Evolutionary conservation across 345 rosid genomes (phyloP), one percentile per base, ranked within the genome.

Genomic region (Pugionium dolabratum): DNA sequence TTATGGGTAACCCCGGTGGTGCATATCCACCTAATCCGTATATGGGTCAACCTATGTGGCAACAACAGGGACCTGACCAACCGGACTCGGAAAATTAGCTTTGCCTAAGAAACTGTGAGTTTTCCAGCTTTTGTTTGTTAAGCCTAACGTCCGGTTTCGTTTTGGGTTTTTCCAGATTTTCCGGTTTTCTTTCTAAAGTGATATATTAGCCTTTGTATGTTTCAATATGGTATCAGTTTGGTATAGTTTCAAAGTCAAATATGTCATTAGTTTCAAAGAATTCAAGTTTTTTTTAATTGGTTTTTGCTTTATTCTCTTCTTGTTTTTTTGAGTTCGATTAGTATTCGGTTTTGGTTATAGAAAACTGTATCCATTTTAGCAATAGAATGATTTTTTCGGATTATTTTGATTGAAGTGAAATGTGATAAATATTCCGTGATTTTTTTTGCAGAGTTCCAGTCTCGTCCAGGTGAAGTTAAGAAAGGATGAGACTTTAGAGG

Each of bases 1-100:
- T 85, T 42, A 81, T 93, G 87, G 98, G 94, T 36, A 90, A 88
- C 74, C 90, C 92, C 0, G 94, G 95, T 35, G 56, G 88, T 27
- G 51, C 90, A 4, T 66, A 86, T 57, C 88, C 80, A 50, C 86
- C 92, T 5, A 84, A 84, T 48, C 86, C 90, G 2, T 89, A 86
- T 65, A 81, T 86, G 85, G 83, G 77, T 28, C 91, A 81, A 54
- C 95, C 84, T 11, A 81, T 85, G 84, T 84, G 94, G 89, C 87
- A 85, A 10, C 88, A 86, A 18, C 89, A 79, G 46, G 87, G 78
- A 48, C 74, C 83, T 39, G 94, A 92, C 67, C 93, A 87, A 74
- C 89, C 87, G 59, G 94, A 85, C 48, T 68, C 96, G 2, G 78
- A 67, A 28, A 61, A 67, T 62, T 74, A 74, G 78, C 53, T 31